These are phyloP conservation scores for Mycena sanguinolenta DNA, from an alignment of 768 basidiomycete genomes.

Conservation along the genomic window DNA sequence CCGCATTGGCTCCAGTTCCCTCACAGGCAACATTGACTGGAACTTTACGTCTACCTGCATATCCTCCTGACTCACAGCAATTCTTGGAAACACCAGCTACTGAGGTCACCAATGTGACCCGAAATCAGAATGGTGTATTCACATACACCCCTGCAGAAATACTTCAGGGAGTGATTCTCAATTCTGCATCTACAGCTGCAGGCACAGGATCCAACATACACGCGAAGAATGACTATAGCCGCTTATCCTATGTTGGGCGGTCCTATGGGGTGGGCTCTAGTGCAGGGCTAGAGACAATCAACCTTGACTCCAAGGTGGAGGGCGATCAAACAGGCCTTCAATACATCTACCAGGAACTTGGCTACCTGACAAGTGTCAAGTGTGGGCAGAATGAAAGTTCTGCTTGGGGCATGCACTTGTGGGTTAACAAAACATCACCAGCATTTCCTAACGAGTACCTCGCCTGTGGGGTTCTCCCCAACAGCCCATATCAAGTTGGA, in stretches of 20 bases:
- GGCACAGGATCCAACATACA: background rate
- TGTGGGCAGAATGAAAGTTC: slow-evolving; percentile 10
- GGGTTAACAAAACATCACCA: background rate
- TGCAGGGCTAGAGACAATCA: background rate
- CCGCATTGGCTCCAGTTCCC: background rate
- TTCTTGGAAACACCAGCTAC: background rate
- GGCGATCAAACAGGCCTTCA: too few relatives aligned
- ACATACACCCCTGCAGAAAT: slow-evolving; percentile 4
- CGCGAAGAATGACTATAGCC: slow-evolving; percentile 14
- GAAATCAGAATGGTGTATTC: slow-evolving; percentile 12
- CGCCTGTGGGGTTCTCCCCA: background rate
- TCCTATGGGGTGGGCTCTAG: slow-evolving; percentile 15
- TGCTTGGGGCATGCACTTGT: slow-evolving; percentile 1
- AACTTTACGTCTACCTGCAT: background rate
- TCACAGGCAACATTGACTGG: background rate
- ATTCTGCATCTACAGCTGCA: background rate
- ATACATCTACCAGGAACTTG: slow-evolving; percentile 13
- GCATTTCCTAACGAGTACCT: background rate
- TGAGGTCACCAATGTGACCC: background rate
- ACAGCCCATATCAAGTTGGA: background rate
- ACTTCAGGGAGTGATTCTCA: slow-evolving; percentile 7
- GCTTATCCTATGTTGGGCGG: slow-evolving; percentile 1
- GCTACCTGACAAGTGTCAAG: slow-evolving; percentile 1
- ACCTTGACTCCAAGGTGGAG: background rate
- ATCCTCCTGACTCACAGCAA: background rate